Conservation (phyloP, 192 early-diverging fungal genomes). For the Umbelopsis vinacea region DNA sequence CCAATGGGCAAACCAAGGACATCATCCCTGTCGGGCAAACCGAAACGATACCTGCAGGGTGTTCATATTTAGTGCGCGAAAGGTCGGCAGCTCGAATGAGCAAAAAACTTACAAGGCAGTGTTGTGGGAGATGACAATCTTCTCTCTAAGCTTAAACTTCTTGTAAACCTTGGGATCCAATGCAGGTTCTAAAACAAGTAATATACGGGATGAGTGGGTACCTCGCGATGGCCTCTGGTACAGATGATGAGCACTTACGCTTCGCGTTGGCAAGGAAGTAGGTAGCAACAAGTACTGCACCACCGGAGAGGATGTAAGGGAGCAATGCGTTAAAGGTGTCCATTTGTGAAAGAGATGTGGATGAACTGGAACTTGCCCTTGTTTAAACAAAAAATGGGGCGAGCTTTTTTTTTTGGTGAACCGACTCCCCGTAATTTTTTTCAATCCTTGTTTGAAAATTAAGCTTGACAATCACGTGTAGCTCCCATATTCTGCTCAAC, state of each 20-base stretch:
- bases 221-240: background rate
- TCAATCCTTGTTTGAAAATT: background rate
- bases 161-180: conserved; percentile 75
- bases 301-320: conserved; percentile 36
- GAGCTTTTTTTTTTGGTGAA: background rate
- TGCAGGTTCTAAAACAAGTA: conserved; percentile 45
- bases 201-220: background rate
- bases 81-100: background rate
- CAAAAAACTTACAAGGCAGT: conserved; percentile 74
- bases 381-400: conserved; percentile 17
- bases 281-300: conserved; percentile 26
- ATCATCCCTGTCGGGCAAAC: conserved; percentile 66
- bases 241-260: conserved; percentile 14
- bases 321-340: conserved; percentile 30
- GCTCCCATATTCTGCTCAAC: no score
- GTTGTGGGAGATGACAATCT: conserved; percentile 79
- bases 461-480: background rate
- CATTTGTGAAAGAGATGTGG: conserved; percentile 24
- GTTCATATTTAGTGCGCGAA: background rate
- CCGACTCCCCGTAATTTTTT: background rate
- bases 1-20: conserved; percentile 90
- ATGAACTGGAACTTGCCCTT: background rate
- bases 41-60: conserved; percentile 78
- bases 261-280: conserved; percentile 39
- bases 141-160: conserved; percentile 78